A percentile compares a stretch with the other conserved stretches of the same genome.
Conservation (phyloP, 169 alveolate species). For the Toxoplasma gondii region DNA sequence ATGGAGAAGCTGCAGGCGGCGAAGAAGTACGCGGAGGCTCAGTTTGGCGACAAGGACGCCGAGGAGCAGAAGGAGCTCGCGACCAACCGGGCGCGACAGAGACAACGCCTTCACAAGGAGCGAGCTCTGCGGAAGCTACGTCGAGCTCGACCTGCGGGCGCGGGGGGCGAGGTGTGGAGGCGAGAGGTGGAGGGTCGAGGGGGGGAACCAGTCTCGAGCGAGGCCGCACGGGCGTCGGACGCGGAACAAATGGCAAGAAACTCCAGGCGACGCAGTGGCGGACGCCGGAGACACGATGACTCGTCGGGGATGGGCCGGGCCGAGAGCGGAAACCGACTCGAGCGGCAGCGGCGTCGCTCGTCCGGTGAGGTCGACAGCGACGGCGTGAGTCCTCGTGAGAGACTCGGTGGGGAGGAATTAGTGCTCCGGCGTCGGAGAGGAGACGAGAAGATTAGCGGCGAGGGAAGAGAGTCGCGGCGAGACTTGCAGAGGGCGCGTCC, state of each 20-base stretch:
- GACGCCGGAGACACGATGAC: no score
- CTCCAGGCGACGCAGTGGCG: no score
- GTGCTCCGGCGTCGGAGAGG: neutral
- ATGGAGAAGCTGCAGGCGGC: conserved; percentile 53
- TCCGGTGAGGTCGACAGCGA: neutral
- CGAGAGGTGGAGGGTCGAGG: neutral
- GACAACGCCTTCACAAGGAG: neutral
- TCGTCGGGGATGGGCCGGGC: no score
- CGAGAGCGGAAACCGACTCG: no score
- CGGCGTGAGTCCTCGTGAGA: neutral
- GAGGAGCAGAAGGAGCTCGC: neutral
- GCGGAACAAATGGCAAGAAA: no score
- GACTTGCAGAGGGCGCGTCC: neutral
- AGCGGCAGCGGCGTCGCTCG: no score
- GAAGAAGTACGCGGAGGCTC: conserved; percentile 18
- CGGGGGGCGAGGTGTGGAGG: neutral
- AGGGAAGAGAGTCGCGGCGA: neutral
- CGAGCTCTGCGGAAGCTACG: neutral
- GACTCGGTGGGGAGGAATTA: neutral
- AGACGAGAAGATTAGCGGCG: neutral
- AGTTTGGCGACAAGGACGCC: neutral
- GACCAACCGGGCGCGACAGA: neutral
- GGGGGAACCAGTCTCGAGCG: neutral
- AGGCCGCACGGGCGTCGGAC: neutral
- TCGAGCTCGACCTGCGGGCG: neutral